Evolutionary conservation across 805 yeast genomes (phyloP).

Genomic region (Pichia membranifaciens): DNA sequence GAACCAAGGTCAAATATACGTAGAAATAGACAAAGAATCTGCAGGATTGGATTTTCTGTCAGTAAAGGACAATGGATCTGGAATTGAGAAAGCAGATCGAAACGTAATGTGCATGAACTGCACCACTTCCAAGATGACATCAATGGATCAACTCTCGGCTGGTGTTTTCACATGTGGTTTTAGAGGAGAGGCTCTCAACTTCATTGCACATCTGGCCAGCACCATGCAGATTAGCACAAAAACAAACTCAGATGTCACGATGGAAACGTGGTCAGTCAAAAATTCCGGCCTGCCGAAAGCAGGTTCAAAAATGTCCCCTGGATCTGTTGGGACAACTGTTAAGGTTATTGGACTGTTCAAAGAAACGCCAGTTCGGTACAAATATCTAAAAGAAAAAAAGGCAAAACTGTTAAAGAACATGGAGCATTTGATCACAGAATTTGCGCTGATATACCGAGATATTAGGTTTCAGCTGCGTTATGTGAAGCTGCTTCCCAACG

Average conservation of each 20-base stretch:
- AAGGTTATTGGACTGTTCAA: conserved; percentile 29
- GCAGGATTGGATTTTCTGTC: conserved; percentile 30
- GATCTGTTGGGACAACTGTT: conserved; percentile 34
- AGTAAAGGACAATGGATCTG: conserved; percentile 39
- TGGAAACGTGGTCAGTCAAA: conserved; percentile 33
- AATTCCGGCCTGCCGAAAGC: conserved; percentile 23
- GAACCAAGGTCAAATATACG: conserved; percentile 23
- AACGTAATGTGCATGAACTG: conserved; percentile 32
- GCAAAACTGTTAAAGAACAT: conserved; percentile 24
- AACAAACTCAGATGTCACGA: conserved; percentile 27
- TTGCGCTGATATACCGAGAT: conserved; percentile 27
- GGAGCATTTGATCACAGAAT: conserved; percentile 25
- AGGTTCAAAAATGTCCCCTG: conserved; percentile 21
- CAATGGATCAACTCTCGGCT: conserved; percentile 26
- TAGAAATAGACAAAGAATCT: conserved; percentile 35
- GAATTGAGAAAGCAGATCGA: conserved; percentile 30
- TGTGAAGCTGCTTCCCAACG: conserved; percentile 18
- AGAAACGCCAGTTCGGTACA: conserved; percentile 31
- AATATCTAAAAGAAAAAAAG: conserved; percentile 25
- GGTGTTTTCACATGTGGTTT: conserved; percentile 37
- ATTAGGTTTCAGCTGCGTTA: conserved; percentile 29
- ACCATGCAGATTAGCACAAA: conserved; percentile 29
- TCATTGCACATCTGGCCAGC: conserved; percentile 31
- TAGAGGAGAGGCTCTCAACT: conserved; percentile 45
- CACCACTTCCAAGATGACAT: conserved; percentile 38